These are phyloP conservation scores for Diaporthe destruens DNA, from an alignment of 2,329 filamentous ascomycete genomes.

Conservation along the genomic window DNA sequence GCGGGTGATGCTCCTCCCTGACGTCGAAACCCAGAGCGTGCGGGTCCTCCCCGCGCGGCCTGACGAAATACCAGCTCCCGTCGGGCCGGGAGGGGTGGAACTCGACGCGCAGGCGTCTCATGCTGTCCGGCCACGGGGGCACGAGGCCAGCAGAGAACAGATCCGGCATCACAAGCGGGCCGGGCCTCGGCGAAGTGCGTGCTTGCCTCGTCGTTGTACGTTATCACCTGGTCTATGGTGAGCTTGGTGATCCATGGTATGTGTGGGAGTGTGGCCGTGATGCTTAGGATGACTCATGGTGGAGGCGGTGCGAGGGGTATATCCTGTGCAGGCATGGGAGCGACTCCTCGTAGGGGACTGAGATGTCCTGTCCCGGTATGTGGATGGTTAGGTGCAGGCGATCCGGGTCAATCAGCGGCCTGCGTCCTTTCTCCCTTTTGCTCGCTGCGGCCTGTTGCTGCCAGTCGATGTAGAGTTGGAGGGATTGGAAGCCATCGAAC, in stretches of 20 bases:
- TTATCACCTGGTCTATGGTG: background rate
- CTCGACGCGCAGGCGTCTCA: slow-evolving; percentile 44
- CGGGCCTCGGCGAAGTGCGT: slow-evolving; percentile 33
- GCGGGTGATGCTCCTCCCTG: slow-evolving; percentile 45
- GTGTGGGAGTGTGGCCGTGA: background rate
- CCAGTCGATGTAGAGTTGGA: slow-evolving; percentile 12
- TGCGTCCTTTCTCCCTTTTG: background rate
- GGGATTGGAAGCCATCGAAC: slow-evolving; percentile 27
- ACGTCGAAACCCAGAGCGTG: slow-evolving; percentile 42
- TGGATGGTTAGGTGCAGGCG: slow-evolving; percentile 34
- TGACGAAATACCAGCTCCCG: slow-evolving; percentile 47
- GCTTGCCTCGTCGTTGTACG: background rate
- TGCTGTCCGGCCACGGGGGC: slow-evolving; percentile 33
- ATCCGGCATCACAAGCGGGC: slow-evolving; percentile 44
- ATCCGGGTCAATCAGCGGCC: slow-evolving; percentile 33
- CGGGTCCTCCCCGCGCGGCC: slow-evolving; percentile 45
- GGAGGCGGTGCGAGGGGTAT: slow-evolving; percentile 13
- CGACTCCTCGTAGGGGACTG: background rate
- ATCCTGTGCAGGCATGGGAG: slow-evolving; percentile 11
- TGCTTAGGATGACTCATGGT: background rate
- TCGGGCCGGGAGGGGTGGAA: slow-evolving; percentile 44
- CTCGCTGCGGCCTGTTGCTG: too few relatives aligned
- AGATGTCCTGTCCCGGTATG: background rate
- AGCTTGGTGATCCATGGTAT: background rate
- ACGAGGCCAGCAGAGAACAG: slow-evolving; percentile 35